Evolutionary conservation across 768 basidiomycete genomes (phyloP), one percentile per base, ranked within the genome.

Genomic region (Mycena leptocephala): DNA sequence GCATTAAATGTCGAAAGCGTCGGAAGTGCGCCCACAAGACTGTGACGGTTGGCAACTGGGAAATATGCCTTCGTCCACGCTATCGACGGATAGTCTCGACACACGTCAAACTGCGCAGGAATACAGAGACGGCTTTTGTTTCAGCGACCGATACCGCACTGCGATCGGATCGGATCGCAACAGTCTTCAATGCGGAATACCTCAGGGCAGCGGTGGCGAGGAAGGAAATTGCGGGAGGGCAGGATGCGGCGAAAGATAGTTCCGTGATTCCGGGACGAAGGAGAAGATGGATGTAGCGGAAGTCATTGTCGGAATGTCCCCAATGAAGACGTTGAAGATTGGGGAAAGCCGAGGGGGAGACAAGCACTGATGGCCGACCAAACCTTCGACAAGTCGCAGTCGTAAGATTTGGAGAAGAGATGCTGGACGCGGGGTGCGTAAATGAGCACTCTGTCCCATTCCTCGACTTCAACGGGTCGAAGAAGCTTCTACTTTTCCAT

Each of bases 361-460:
- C 28, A 70, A 20, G 22, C 20, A 33, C 55, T 59, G 24, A 70
- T 41, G 7, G 30, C 20, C 28, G 68, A 56, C 18, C 58, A 59
- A 33, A 59, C 30, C 30, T 70, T 24, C 39, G 68, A 58, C 41
- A 70, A 70, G 18, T 30, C 26, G 22, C 55, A 58, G 22, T 70
- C 37, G 9, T 20, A 3, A 10, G 37, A 46, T 8, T 30, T 24
- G 56, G 39, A 58, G 56, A 58, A 59, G 56, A 70, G 68, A 33
- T 59, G 26, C 5, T 39, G 18, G 20, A 70, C 22, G 41, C 68
- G 68, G 41, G 55, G 20, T 16, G 68, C 68, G n/a, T 70, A 70
- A n/a, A 58, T 24, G 56, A 58, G 56, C 10, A 70, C 68, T 70
- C 68, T 58, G 3, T 70, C 56, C 68, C 68, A 70, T 11, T 70